These are phyloP conservation scores for Eutrema heterophyllum DNA, from an alignment of 345 rosid genomes.

Conservation along the genomic window DNA sequence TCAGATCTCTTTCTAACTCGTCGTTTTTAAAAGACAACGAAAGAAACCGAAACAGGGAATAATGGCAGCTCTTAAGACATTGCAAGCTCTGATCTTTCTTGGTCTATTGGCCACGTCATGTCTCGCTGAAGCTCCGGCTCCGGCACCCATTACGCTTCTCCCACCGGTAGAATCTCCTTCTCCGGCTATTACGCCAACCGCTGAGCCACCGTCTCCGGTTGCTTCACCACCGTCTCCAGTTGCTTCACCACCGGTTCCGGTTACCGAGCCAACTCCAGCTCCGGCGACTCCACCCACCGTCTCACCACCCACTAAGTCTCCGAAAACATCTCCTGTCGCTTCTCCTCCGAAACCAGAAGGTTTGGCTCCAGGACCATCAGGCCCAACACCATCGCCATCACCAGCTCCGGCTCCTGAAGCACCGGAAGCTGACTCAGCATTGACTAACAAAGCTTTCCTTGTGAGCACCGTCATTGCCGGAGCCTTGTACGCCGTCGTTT, in stretches of 20 bases:
- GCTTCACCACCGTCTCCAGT: conserved; percentile 11
- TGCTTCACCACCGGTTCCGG: conserved; percentile 16
- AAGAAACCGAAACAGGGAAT: conserved; percentile 10
- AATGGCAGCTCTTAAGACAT: conserved; percentile 41
- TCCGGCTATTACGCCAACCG: conserved; percentile 35
- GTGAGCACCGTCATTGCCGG: conserved; percentile 47
- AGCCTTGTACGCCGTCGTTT: conserved; percentile 45
- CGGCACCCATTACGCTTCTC: conserved; percentile 18
- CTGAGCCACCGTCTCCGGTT: conserved; percentile 9
- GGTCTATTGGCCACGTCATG: conserved; percentile 64
- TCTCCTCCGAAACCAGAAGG: conserved; percentile 23
- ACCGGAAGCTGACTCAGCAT: conserved; percentile 21
- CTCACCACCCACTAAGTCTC: conserved; percentile 8
- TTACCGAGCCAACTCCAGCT: conserved; percentile 12
- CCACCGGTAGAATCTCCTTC: conserved; percentile 36
- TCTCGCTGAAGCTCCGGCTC: conserved; percentile 53
- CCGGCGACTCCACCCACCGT: conserved; percentile 24
- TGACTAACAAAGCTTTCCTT: conserved; percentile 37
- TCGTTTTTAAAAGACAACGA: not conserved
- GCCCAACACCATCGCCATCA: conserved; percentile 18
- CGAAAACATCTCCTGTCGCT: conserved; percentile 19
- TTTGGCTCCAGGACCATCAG: conserved; percentile 24
- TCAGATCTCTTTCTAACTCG: conserved; percentile 7
- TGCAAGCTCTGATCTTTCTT: conserved; percentile 52
- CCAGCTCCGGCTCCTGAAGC: conserved; percentile 8